Conservation (phyloP, 148 eudicot species). For the Hydrangea macrophylla region DNA sequence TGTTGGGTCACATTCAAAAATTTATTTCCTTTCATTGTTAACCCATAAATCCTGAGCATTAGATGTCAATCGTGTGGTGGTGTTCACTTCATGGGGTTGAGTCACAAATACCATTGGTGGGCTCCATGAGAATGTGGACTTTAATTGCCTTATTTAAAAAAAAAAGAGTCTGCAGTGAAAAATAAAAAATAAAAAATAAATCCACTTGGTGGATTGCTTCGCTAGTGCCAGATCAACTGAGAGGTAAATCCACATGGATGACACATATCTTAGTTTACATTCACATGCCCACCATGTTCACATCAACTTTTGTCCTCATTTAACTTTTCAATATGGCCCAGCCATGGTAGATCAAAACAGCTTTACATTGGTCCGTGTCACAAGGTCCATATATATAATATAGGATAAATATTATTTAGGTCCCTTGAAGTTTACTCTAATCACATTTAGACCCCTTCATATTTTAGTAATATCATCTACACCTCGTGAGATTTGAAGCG, state of each 20-base stretch:
- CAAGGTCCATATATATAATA: background rate
- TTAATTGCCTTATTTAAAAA: background rate
- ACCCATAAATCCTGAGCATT: conserved; percentile 12
- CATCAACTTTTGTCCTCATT: conserved; percentile 30
- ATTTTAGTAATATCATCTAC: no score
- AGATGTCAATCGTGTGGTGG: conserved; percentile 14
- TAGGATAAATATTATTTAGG: no score
- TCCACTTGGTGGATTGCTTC: conserved; percentile 15
- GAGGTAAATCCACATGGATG: conserved; percentile 49
- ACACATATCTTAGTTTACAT: conserved; percentile 45
- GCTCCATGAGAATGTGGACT: conserved; percentile 8
- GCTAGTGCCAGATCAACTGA: conserved; percentile 32
- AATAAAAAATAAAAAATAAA: background rate
- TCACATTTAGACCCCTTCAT: no score
- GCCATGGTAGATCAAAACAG: conserved; percentile 22
- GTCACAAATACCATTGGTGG: conserved; percentile 16
- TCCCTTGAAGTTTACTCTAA: no score
- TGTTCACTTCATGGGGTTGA: conserved; percentile 15
- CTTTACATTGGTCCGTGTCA: conserved; percentile 27
- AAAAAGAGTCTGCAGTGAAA: background rate
- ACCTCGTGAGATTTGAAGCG: no score
- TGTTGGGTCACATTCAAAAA: conserved; percentile 18
- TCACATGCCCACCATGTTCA: conserved; percentile 71
- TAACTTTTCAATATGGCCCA: conserved; percentile 30
- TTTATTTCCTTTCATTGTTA: conserved; percentile 14